phyloP scores from a whole-genome alignment of 768 basidiomycete species.

The Mycena leptocephala region DNA sequence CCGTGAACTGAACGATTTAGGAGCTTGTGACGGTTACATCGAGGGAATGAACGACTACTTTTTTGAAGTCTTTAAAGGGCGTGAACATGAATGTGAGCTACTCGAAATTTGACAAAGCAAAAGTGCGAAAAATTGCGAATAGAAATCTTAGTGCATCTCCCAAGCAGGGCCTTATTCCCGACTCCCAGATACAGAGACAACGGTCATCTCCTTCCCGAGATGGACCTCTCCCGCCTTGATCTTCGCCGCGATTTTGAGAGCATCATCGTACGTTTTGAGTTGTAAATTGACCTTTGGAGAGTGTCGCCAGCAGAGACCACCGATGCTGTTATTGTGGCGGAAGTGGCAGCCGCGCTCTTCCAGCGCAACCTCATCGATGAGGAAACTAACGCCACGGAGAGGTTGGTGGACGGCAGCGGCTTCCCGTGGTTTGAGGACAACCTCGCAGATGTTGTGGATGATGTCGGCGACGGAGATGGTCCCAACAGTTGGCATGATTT shows the following conservation, averaged over 20 bases:
- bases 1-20: too few species aligned
- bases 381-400: slow-evolving; percentile 20
- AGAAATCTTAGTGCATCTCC: too few species aligned
- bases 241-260: neutral
- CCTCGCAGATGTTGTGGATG: slow-evolving; percentile 23
- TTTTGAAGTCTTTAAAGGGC: too few species aligned
- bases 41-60: too few species aligned
- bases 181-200: slow-evolving; percentile 22
- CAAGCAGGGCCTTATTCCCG: too few species aligned
- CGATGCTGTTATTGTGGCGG: slow-evolving; percentile 15
- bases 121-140: too few species aligned
- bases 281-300: neutral
- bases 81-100: too few species aligned
- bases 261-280: slow-evolving; percentile 1
- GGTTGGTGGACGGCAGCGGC: neutral
- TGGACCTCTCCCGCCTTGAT: neutral
- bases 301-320: slow-evolving; percentile 35
- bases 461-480: neutral
- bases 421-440: slow-evolving; percentile 11
- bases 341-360: slow-evolving; percentile 28
- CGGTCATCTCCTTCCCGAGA: slow-evolving; percentile 32
- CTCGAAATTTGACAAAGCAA: too few species aligned
- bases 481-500: slow-evolving; percentile 26
- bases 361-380: slow-evolving; percentile 28
- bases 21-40: too few species aligned